phyloP scores from a whole-genome alignment of 345 rosid species.

The Kernera saxatilis region DNA sequence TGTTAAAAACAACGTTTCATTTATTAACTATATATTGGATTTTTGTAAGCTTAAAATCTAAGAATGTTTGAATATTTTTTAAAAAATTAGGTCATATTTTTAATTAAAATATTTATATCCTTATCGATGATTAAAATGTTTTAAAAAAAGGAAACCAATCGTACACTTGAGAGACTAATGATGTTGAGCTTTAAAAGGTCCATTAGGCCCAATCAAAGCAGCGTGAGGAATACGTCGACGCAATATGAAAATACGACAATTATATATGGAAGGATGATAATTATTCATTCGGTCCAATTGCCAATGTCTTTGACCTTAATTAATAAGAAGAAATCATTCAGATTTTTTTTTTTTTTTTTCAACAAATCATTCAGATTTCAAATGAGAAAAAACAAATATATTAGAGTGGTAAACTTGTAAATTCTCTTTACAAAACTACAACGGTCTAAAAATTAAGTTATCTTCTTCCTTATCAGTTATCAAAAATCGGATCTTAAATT shows the following conservation, averaged over 20 bases:
- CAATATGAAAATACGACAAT: constrained; percentile 15
- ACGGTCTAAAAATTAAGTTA: not conserved
- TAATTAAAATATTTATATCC: too few relatives aligned
- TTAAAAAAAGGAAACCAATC: too few relatives aligned
- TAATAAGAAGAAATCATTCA: not conserved
- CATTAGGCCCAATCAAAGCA: not conserved
- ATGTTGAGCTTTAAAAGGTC: not conserved
- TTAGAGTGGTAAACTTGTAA: constrained; percentile 6
- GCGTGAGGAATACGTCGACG: not conserved
- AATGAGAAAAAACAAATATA: not conserved
- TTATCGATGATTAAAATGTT: too few relatives aligned
- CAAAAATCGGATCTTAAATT: not conserved
- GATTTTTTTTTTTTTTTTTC: too few relatives aligned
- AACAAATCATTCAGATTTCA: not conserved
- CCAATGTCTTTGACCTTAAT: constrained; percentile 17
- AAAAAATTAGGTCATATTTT: too few relatives aligned
- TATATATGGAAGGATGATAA: not conserved
- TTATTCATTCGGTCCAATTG: constrained; percentile 4
- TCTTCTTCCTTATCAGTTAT: not conserved
- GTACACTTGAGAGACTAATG: too few relatives aligned
- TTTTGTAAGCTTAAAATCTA: too few relatives aligned
- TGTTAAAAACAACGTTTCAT: too few relatives aligned
- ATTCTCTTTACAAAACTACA: not conserved
- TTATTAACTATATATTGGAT: too few relatives aligned
- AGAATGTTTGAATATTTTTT: too few relatives aligned